phyloP scores from a whole-genome alignment of 495 filamentous ascomycete genomes.

The Neurospora discreta region DNA sequence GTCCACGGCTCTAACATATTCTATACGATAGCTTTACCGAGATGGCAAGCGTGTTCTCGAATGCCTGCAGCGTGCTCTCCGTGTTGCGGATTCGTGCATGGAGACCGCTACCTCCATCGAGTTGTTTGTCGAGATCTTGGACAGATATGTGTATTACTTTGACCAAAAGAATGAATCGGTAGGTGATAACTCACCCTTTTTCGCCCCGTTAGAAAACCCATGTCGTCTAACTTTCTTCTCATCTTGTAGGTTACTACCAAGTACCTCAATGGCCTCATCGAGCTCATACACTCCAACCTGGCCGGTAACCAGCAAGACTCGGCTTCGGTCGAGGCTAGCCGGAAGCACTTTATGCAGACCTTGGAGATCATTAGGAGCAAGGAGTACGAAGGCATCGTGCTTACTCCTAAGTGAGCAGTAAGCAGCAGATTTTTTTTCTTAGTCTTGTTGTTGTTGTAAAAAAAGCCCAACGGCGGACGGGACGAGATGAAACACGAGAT shows the following conservation, averaged over 20 bases:
- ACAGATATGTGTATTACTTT: slow-evolving; percentile 98
- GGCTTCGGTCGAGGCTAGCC: slow-evolving; percentile 69
- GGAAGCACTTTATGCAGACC: slow-evolving; percentile 85
- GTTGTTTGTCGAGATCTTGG: slow-evolving; percentile 94
- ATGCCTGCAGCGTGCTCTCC: slow-evolving; percentile 87
- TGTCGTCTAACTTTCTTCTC: not conserved
- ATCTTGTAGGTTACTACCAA: slow-evolving; percentile 75
- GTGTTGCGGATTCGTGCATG: slow-evolving; percentile 98
- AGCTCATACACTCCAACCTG: slow-evolving; percentile 94
- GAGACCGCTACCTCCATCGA: slow-evolving; percentile 97
- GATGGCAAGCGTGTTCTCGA: slow-evolving; percentile 95
- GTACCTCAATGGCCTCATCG: slow-evolving; percentile 95
- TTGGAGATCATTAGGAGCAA: slow-evolving; percentile 83
- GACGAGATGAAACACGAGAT: not conserved
- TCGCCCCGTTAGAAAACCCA: too few species aligned
- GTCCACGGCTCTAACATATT: slow-evolving; percentile 7
- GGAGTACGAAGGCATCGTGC: slow-evolving; percentile 85
- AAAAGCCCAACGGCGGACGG: not conserved
- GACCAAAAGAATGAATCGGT: slow-evolving; percentile 97
- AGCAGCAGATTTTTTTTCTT: not conserved
- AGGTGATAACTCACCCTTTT: not conserved
- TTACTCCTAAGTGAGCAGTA: slow-evolving; percentile 48
- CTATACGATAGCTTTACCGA: slow-evolving; percentile 66
- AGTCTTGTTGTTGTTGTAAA: not conserved
- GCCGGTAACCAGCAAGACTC: slow-evolving; percentile 69